Conservation (phyloP, 768 basidiomycete genomes). For the Termitomyces eurrhizus region DNA sequence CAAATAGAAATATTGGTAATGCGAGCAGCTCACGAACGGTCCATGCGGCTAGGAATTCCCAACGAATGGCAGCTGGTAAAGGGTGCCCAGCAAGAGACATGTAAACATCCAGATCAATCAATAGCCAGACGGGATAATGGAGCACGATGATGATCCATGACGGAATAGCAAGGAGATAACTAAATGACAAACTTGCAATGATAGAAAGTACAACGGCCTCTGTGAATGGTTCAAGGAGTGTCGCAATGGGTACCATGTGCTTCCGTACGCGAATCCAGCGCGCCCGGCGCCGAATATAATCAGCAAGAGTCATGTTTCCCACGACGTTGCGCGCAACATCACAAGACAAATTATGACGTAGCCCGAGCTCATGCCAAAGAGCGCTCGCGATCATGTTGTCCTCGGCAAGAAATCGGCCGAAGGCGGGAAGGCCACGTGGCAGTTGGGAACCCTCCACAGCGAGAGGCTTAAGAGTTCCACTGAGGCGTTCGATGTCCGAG, state of each 20-base stretch:
- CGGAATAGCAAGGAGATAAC: slow-evolving; percentile 47
- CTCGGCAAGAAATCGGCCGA: slow-evolving; percentile 89
- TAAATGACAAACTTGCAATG: slow-evolving; percentile 55
- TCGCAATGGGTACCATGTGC: slow-evolving; percentile 86
- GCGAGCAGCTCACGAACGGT: slow-evolving; percentile 73
- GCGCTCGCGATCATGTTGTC: slow-evolving; percentile 96
- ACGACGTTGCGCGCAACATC: slow-evolving; percentile 89
- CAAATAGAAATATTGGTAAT: slow-evolving; percentile 84
- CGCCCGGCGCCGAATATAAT: slow-evolving; percentile 85
- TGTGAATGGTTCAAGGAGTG: slow-evolving; percentile 88
- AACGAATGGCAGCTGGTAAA: slow-evolving; percentile 42
- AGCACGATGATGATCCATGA: slow-evolving; percentile 49
- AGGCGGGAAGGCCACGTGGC: slow-evolving; percentile 65
- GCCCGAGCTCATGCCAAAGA: slow-evolving; percentile 89
- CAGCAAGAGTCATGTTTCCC: slow-evolving; percentile 79
- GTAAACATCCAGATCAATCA: slow-evolving; percentile 81
- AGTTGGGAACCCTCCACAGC: slow-evolving; percentile 22
- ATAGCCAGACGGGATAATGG: slow-evolving; percentile 69
- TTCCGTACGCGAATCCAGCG: slow-evolving; percentile 98
- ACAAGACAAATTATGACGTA: slow-evolving; percentile 85
- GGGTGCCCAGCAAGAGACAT: slow-evolving; percentile 68
- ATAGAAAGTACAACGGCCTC: slow-evolving; percentile 74
- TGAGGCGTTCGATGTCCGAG: slow-evolving; percentile 77
- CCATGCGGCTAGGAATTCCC: slow-evolving; percentile 77
- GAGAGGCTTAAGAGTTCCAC: slow-evolving; percentile 57